Percentiles rank a stretch among this genome's conserved stretches.
phyloP scores from a whole-genome alignment of 495 filamentous ascomycete genomes.

The Neurospora pannonica region DNA sequence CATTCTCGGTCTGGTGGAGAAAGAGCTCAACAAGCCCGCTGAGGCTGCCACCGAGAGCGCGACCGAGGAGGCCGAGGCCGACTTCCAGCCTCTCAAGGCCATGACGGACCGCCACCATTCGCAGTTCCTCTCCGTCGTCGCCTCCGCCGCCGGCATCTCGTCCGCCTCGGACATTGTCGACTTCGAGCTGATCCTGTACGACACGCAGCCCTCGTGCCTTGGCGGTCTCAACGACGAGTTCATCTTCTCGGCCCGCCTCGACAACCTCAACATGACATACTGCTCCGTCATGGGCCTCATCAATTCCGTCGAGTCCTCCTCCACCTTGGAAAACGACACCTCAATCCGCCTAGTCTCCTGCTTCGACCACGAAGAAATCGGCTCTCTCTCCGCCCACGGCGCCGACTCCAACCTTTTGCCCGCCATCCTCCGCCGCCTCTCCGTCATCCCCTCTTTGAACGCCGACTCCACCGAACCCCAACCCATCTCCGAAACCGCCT shows the following conservation, averaged over 20 bases:
- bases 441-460: conserved; percentile 53
- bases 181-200: conserved; percentile 93
- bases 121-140: conserved; percentile 74
- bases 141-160: conserved; percentile 61
- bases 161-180: conserved; percentile 66
- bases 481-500: conserved; percentile 53
- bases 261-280: conserved; percentile 93
- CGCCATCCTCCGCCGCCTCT: conserved; percentile 77
- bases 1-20: conserved; percentile 77
- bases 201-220: conserved; percentile 81
- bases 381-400: conserved; percentile 82
- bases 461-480: conserved; percentile 41
- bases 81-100: conserved; percentile 62
- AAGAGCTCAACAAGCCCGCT: conserved; percentile 65
- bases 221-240: conserved; percentile 90
- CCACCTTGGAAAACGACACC: conserved; percentile 60
- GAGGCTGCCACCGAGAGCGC: conserved; percentile 27
- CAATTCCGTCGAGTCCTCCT: conserved; percentile 56
- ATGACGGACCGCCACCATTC: conserved; percentile 83
- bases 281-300: conserved; percentile 77
- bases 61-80: conserved; percentile 36
- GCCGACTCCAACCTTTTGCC: conserved; percentile 89
- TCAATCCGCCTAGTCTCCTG: conserved; percentile 81
- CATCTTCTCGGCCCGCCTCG: conserved; percentile 84
- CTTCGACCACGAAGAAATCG: conserved; percentile 98